A percentile compares a stretch with the other conserved stretches of the same genome.
These are phyloP conservation scores for Polytrichum commune DNA, from an alignment of 225 moss, liverwort and hornwort species.

Conservation along the genomic window DNA sequence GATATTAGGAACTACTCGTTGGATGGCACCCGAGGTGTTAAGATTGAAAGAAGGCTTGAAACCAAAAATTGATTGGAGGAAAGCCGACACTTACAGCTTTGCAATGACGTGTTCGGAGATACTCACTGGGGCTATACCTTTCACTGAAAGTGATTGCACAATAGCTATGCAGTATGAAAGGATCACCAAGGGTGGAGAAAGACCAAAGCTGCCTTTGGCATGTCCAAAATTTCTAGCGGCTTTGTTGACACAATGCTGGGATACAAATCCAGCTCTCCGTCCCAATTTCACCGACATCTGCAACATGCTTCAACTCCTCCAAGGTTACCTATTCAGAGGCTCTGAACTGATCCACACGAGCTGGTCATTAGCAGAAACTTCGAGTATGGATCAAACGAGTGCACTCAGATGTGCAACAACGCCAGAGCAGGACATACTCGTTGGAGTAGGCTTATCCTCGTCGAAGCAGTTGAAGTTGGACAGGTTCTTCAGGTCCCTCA, in stretches of 20 bases:
- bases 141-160: not conserved
- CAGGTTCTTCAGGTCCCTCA: no score
- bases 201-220: not conserved
- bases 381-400: no score
- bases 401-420: no score
- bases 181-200: not conserved
- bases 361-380: not conserved
- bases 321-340: not conserved
- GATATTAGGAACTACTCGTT: no score
- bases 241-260: not conserved
- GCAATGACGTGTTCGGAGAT: conserved; percentile 14
- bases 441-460: no score
- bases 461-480: no score
- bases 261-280: not conserved
- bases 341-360: not conserved
- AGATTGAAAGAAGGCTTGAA: not conserved
- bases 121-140: conserved; percentile 7
- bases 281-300: not conserved
- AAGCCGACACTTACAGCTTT: conserved; percentile 26
- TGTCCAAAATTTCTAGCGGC: not conserved
- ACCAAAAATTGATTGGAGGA: conserved; percentile 8
- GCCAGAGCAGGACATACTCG: no score
- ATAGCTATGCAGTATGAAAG: not conserved
- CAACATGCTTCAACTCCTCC: not conserved
- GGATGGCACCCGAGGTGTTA: no score